phyloP scores from a whole-genome alignment of 2,329 filamentous ascomycete species.

The Sclerotinia glacialis region DNA sequence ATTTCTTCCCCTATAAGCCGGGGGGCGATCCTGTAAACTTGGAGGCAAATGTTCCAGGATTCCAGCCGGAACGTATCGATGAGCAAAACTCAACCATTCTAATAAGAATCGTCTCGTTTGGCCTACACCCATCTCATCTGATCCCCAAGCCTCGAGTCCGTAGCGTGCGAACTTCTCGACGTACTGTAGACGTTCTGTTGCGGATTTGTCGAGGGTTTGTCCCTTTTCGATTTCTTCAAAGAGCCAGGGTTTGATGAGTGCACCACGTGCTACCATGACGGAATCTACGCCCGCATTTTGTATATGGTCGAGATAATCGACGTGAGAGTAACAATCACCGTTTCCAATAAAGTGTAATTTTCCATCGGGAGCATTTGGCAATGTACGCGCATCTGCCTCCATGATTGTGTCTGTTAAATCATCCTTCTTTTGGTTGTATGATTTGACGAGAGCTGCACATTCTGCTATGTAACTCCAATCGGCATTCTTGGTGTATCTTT shows the following conservation, averaged over 20 bases:
- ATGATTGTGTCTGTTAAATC: constrained; percentile 69
- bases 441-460: constrained; percentile 79
- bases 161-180: constrained; percentile 88
- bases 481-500: constrained; percentile 87
- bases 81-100: constrained; percentile 92
- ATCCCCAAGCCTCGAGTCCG: constrained; percentile 91
- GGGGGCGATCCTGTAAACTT: constrained; percentile 83
- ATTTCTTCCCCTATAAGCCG: constrained; percentile 76
- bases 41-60: constrained; percentile 86
- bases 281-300: constrained; percentile 77
- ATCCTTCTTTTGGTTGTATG: constrained; percentile 68
- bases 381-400: constrained; percentile 72
- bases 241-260: constrained; percentile 95
- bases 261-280: constrained; percentile 97
- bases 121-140: constrained; percentile 89
- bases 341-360: constrained; percentile 93
- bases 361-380: constrained; percentile 62
- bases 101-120: constrained; percentile 88
- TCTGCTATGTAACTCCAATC: constrained; percentile 95
- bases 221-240: constrained; percentile 93
- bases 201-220: constrained; percentile 94
- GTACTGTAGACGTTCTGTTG: constrained; percentile 78
- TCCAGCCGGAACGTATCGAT: constrained; percentile 87
- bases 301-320: constrained; percentile 79
- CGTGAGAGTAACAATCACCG: constrained; percentile 91